Base-by-base conservation (phyloP, 1,139 yeast species). In the Hyphopichia wangnamkhiaoensis region DNA sequence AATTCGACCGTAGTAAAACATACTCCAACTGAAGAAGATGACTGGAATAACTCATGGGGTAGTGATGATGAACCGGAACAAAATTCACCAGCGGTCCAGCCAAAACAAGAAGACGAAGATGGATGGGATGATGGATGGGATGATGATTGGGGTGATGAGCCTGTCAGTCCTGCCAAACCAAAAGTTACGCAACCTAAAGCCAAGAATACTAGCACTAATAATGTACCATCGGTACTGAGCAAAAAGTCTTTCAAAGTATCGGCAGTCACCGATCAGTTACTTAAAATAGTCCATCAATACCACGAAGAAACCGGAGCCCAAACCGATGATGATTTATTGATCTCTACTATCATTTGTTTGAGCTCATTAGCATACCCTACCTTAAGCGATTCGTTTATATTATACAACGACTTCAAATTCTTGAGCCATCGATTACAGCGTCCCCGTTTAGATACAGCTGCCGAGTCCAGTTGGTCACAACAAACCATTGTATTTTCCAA, bases 331-430 rank as follows among this genome's bases (percentile, higher is more conserved):
- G 40, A 42, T 24, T n/a, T 36, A 21, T 43, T 61, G 15, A 43
- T 58, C 0, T 52, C 62, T 3, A 49, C 68, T 1, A 58, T 70
- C 5, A 51, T 61, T 26, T 59, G 76, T 3, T 47, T 71, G 30
- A 53, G 72, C 12, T 45, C 60, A 7, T 49, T 62, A 4, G 51
- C 58, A 5, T 71, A 72, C 45, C 74, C 76, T 0, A 42, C 57
- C 0, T 38, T 61, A 2, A 48, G 58, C 4, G 47, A 58, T 25
- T 69, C 75, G 26, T 70, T 65, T 37, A 41, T 69, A 17, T 48
- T 68, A 21, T 61, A 53, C 41, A 71, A 71, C 43, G 78, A 72
- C 40, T 53, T 71, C 35, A 48, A 50, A 23, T 59, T 57, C 25
- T 49, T 71, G 14, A 42, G 57, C 2, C 37, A 41, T 33, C 47